Evolutionary conservation across 495 filamentous ascomycete genomes (phyloP), one percentile per base, ranked within the genome.

Genomic region (Penicillium riverlandense): DNA sequence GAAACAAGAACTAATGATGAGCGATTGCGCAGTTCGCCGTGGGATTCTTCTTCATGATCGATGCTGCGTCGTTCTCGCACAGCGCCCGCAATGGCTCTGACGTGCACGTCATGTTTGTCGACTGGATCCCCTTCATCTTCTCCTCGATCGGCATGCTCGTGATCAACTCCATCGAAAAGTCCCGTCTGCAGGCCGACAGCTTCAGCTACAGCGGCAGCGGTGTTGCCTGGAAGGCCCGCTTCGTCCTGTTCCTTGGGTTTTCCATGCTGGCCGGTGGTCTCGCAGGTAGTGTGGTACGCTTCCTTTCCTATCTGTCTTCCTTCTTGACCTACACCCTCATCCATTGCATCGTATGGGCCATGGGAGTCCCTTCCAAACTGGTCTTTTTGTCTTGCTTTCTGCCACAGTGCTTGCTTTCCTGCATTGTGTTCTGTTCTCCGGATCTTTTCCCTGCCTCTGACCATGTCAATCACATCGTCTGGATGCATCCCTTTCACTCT

Each of bases 71-170:
- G 37, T 97, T 84, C 76, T 95, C 88, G 41, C 80, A 84, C 55
- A 89, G 86, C 45, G 44, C 74, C 31, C 78, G 75, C 54, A 97
- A 96, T 70, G 81, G 76, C 41, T 85, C 85, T 13, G 65, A 80
- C 61, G 78, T 95, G 41, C 90, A 99, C 72, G 82, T 99, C 57
- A 90, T 78, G 61, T 96, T 97, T 66, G 78, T 97, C 57, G 94
- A 99, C 76, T 99, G 94, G 94, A 87, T 99, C 52, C 94, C 94
- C 14, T 83, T 89, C 44, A 95, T 99, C 72, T 99, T 95, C 74
- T 86, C 80, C 37, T 76, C 82, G 39, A 77, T 97, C 14, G 94
- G 94, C 37, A 97, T 97, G 94, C 84, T 97, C 7, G 89, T 97
- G 47, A 97, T 99, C 79, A 99, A 97, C 74, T 87, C 81, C 44